phyloP scores from a whole-genome alignment of 306 rosid species.

The Mimosa pudica region DNA sequence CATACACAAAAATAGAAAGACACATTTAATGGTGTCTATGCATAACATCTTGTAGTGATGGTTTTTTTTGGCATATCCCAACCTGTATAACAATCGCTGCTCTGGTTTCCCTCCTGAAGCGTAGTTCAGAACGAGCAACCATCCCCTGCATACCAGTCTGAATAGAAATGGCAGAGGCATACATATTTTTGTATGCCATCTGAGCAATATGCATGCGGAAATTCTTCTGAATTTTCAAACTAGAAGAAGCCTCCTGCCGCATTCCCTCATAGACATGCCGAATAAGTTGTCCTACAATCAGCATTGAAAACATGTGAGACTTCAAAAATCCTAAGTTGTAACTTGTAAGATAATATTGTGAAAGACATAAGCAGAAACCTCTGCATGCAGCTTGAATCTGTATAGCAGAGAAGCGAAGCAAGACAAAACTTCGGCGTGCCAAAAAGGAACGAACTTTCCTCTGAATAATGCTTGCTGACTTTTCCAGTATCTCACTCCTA shows the following conservation, averaged over 20 bases:
- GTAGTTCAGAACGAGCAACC: slow-evolving; percentile 83
- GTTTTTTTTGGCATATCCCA: slow-evolving; percentile 20
- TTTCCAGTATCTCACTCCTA: slow-evolving; percentile 90
- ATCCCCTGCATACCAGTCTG: slow-evolving; percentile 94
- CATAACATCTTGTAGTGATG: background rate
- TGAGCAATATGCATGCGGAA: slow-evolving; percentile 87
- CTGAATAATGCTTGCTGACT: slow-evolving; percentile 94
- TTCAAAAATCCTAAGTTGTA: slow-evolving; percentile 23
- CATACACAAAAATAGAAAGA: background rate
- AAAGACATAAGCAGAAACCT: slow-evolving; percentile 55
- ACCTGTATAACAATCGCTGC: slow-evolving; percentile 98
- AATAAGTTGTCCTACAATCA: slow-evolving; percentile 78
- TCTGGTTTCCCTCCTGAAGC: slow-evolving; percentile 75
- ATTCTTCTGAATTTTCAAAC: slow-evolving; percentile 75
- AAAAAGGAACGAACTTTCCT: slow-evolving; percentile 90
- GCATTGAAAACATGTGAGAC: slow-evolving; percentile 33
- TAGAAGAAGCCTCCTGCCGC: slow-evolving; percentile 85
- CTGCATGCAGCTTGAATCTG: slow-evolving; percentile 88
- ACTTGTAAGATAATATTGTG: slow-evolving; percentile 30
- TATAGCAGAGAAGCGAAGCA: slow-evolving; percentile 65
- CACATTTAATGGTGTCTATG: background rate
- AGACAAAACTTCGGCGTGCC: slow-evolving; percentile 69
- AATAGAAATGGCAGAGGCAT: slow-evolving; percentile 66
- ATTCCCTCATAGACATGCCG: slow-evolving; percentile 68
- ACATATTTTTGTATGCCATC: slow-evolving; percentile 69